Base-by-base conservation (phyloP, 306 rosid species). In the Inga leiocalycina region DNA sequence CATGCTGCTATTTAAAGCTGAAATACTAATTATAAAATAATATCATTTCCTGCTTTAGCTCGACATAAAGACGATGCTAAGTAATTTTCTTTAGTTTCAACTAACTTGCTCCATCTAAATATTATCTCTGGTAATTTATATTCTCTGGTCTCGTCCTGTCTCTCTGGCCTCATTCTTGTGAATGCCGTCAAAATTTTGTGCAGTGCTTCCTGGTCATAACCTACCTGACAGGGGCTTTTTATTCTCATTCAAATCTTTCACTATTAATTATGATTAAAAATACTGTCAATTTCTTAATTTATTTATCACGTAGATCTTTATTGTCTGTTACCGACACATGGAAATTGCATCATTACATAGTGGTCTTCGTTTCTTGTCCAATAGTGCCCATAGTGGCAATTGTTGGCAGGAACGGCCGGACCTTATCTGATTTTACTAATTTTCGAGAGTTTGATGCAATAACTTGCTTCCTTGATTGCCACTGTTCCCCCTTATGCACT, bases 91-190 rank as follows among this genome's bases (percentile, higher is more conserved):
- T 35, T 43, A 39, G 35, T 19, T 30, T 57, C 65, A 57, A 39
- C 13, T 54, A 39, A 57, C 27, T 54, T 20, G 19, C 17, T 20
- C 32, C 35, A 39, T 54, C 76, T 56, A 39, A 24, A 39, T 54
- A 43, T 73, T 56, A 51, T 48, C 52, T 72, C 52, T 80, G 14
- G 39, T 19, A 9, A 81, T 32, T n/a, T 74, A 44, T 81, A 30
- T 81, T 44, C 52, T 35, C 24, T 17, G 41, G 22, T 41, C 1
- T 39, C 15, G 13, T 46, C 5, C 37, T 51, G 27, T 48, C 46
- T 80, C 65, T 59, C 43, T 59, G 79, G 7, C 14, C 71, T 66
- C 44, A 66, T 66, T 37, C 71, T 15, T 13, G 71, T 66, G 44
- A 66, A 66, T 66, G n/a, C 22, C 71, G 16, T 32, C 17, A 37